Evolutionary conservation across 352 stramenopile genomes (phyloP).

Genomic region (Thalassiosira livingstoniorum): DNA sequence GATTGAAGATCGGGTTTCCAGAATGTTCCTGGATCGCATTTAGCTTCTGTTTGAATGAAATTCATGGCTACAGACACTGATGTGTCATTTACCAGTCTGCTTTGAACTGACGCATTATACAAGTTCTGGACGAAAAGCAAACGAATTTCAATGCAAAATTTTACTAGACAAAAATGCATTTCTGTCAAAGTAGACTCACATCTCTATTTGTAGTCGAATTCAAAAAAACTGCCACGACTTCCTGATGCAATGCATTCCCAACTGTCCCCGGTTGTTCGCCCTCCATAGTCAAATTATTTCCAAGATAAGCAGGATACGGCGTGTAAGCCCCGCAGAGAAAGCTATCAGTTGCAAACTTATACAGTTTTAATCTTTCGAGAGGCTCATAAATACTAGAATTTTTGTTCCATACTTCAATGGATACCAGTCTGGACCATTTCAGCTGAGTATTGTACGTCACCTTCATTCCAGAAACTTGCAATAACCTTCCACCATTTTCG

Average conservation of each 20-base stretch:
- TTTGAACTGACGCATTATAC: not conserved
- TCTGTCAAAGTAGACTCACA: too few species aligned
- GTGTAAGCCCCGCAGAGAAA: conserved; percentile 45
- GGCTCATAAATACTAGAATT: conserved; percentile 27
- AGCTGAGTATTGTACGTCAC: conserved; percentile 53
- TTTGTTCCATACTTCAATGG: conserved; percentile 49
- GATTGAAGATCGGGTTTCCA: not conserved
- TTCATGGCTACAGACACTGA: not conserved
- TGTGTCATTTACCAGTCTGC: not conserved
- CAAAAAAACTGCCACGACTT: conserved; percentile 6
- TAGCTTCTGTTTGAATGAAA: not conserved
- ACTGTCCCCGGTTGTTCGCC: conserved; percentile 34
- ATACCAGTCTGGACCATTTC: conserved; percentile 27
- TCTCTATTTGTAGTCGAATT: conserved; percentile 23
- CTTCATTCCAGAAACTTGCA: conserved; percentile 62
- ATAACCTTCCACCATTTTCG: conserved; percentile 37
- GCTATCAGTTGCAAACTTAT: conserved; percentile 50
- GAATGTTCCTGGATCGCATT: conserved; percentile 1
- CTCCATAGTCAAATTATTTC: conserved; percentile 27
- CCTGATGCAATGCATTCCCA: conserved; percentile 1
- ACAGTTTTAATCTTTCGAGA: conserved; percentile 47
- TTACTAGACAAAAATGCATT: too few species aligned
- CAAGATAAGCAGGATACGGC: conserved; percentile 36
- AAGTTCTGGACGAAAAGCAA: too few species aligned
- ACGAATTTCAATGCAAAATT: too few species aligned